Evolutionary conservation across 106 monocot genomes (phyloP).

Genomic region (Dendrobium huoshanense): DNA sequence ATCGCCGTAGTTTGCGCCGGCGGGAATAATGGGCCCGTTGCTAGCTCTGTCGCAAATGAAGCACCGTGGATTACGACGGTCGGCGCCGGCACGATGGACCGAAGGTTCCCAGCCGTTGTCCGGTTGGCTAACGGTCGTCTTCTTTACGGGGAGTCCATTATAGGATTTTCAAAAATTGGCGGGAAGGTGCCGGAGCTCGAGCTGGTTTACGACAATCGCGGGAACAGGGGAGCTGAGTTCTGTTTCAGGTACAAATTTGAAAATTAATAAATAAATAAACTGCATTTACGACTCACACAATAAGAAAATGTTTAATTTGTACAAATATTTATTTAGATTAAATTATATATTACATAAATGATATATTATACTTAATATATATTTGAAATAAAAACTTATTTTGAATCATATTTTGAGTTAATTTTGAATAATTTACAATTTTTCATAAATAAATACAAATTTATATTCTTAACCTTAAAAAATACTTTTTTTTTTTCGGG

Average conservation of each 20-base stretch:
- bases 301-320: too few species aligned
- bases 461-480: too few species aligned
- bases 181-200: constrained; percentile 37
- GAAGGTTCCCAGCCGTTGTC: constrained; percentile 64
- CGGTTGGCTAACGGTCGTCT: constrained; percentile 41
- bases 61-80: constrained; percentile 87
- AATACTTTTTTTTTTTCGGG: too few species aligned
- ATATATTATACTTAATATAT: too few species aligned
- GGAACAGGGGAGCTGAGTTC: constrained; percentile 39
- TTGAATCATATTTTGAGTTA: too few species aligned
- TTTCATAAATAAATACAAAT: too few species aligned
- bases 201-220: constrained; percentile 38
- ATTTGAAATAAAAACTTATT: too few species aligned
- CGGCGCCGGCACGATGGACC: constrained; percentile 70
- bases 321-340: too few species aligned
- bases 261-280: background rate
- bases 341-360: too few species aligned
- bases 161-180: constrained; percentile 25
- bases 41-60: constrained; percentile 67
- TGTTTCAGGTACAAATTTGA: constrained; percentile 29
- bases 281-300: too few species aligned
- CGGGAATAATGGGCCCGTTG: constrained; percentile 70
- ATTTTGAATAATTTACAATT: too few species aligned
- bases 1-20: constrained; percentile 70
- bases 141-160: constrained; percentile 82